phyloP scores from a whole-genome alignment of 257 asterid genomes.

The Paraleonurus japonicus region DNA sequence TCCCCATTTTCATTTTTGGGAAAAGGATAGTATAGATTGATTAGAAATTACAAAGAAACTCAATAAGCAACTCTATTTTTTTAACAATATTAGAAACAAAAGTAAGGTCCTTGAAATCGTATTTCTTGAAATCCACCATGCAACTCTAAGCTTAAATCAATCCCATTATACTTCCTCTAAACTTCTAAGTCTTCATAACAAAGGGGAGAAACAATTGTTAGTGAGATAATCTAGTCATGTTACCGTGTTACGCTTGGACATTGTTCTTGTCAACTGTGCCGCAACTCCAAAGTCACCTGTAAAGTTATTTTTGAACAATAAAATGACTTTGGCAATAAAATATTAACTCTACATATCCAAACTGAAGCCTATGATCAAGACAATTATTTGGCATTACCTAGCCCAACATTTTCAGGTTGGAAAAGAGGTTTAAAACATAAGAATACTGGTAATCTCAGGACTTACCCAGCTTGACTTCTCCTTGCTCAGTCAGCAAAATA shows the following conservation, averaged over 20 bases:
- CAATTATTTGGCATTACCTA: slow-evolving; percentile 4
- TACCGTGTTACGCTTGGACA: slow-evolving; percentile 99
- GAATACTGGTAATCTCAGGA: slow-evolving; percentile 23
- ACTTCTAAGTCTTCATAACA: background rate
- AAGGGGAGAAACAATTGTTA: slow-evolving; percentile 13
- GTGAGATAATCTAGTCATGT: background rate
- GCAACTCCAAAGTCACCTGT: slow-evolving; percentile 99
- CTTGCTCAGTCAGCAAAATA: slow-evolving; percentile 91
- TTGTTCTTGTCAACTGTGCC: slow-evolving; percentile 97
- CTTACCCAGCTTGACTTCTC: slow-evolving; percentile 98
- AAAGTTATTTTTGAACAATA: slow-evolving; percentile 19
- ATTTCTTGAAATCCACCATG: background rate
- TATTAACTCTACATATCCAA: slow-evolving; percentile 5
- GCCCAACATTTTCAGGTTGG: slow-evolving; percentile 21
- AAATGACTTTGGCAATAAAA: slow-evolving; percentile 11
- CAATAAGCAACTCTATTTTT: background rate
- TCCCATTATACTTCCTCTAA: background rate
- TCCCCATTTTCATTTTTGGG: background rate
- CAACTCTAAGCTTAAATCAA: background rate
- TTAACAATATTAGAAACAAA: background rate
- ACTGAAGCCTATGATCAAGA: slow-evolving; percentile 18
- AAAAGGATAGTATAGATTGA: background rate
- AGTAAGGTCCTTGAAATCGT: background rate
- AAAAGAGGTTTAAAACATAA: slow-evolving; percentile 15
- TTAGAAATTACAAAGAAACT: background rate